Evolutionary conservation across 2,329 filamentous ascomycete genomes (phyloP).

Genomic region (Metarhizium sp.): DNA sequence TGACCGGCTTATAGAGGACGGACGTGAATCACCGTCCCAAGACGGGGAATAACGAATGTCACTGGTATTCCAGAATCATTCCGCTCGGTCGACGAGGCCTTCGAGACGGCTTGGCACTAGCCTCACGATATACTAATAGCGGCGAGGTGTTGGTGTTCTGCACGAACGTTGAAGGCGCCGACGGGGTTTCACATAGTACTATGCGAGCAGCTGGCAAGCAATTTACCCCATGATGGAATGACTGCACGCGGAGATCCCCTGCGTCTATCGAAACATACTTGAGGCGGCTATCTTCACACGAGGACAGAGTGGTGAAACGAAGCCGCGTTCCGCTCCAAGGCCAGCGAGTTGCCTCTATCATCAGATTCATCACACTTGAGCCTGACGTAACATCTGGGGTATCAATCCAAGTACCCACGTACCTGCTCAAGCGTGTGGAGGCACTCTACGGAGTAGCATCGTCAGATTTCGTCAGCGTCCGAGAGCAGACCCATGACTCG

Average conservation of each 20-base stretch:
- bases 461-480: no score
- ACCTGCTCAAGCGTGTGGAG: no score
- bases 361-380: no score
- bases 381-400: no score
- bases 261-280: neutral
- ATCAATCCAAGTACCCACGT: no score
- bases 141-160: neutral
- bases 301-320: neutral
- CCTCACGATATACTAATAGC: no score
- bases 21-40: neutral
- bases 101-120: neutral
- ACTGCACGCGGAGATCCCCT: neutral
- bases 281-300: neutral
- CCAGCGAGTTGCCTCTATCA: no score
- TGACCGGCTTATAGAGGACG: neutral
- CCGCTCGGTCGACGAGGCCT: neutral
- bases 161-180: neutral
- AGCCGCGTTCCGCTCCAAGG: neutral
- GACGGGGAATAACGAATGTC: neutral
- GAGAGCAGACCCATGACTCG: no score
- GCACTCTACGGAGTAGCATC: no score
- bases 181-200: no score
- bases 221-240: no score
- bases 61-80: neutral
- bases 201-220: no score